Base-by-base conservation (phyloP, 2,329 filamentous ascomycete species). In the Berkeleyomyces rouxiae region DNA sequence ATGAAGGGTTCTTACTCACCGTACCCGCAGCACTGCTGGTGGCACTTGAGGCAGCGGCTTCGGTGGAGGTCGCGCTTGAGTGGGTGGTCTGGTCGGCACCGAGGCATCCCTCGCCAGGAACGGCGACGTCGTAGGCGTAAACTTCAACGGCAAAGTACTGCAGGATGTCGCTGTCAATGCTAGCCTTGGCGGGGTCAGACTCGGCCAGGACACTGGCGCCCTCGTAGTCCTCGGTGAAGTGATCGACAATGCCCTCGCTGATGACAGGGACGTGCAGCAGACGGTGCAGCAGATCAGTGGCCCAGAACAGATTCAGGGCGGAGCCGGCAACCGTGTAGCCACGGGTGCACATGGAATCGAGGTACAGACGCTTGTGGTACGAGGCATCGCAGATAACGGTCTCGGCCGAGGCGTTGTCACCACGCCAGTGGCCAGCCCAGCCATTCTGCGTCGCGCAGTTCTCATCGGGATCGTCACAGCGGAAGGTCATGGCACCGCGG, bases 71-170 rank as follows among this genome's bases (percentile, higher is more conserved):
- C 7, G 67, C 55, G 51, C 66, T 63, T 3, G 4, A 39, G 7
- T 39, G 39, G 9, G 23, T 7, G 7, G 23, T 43, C 53, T 61
- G 55, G 16, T 61, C 47, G 66, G 74, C 74, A 2, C 83, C 83
- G 0, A 78, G 70, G 69, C 84, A 87, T 0, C 84, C 84, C 37
- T 78, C 75, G 0, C 84, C 83, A 0, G 84, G 84, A 4, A 81
- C 74, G 6, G 81, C 81, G 67, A 87, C 77, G 65, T 87, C 84
- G 66, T 79, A 82, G 0, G 83, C 84, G 70, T 84, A 88, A 0
- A 76, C 82, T 64, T 87, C 83, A 5, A 86, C 77, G 3, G 85
- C 84, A 69, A 88, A 88, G 71, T 84, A 85, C 71, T 86, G 82
- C 49, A 88, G 74, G 0, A 79, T 77, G 66, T 86, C 78, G 40